Conservation (phyloP, 1,139 yeast species). For the Tardiomyces depauwii region DNA sequence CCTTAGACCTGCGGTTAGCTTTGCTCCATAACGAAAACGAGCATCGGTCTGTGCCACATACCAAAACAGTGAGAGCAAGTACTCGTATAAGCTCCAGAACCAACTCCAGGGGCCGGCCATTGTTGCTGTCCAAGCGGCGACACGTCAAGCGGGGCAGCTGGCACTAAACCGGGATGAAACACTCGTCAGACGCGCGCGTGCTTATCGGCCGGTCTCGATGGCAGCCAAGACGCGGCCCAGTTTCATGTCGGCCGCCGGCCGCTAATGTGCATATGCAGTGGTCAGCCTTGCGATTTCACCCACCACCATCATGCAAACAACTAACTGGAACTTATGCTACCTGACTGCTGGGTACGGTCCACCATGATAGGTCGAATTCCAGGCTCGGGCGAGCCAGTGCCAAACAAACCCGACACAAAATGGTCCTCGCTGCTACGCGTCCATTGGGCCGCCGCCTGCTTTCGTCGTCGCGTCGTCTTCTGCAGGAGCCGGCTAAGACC, state of each 20-base stretch:
- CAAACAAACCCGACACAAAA: neutral
- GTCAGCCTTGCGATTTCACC: too few species aligned
- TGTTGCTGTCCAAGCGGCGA: neutral
- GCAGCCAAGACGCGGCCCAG: too few species aligned
- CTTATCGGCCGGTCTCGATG: too few species aligned
- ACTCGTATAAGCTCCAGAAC: constrained; percentile 8
- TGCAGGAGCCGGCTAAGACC: neutral
- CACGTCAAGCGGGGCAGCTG: too few species aligned
- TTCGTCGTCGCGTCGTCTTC: neutral
- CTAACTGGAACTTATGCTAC: too few species aligned
- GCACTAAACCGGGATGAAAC: too few species aligned
- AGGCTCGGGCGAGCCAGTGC: too few species aligned
- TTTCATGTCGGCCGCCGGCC: too few species aligned
- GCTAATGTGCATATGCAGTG: too few species aligned
- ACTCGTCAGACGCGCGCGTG: too few species aligned
- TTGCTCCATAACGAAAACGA: neutral
- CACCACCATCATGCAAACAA: too few species aligned
- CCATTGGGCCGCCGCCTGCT: constrained; percentile 1
- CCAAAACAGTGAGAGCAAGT: constrained; percentile 10
- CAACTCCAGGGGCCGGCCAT: neutral
- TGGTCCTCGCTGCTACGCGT: neutral
- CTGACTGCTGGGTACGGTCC: too few species aligned
- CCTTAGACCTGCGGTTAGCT: neutral
- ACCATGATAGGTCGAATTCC: neutral
- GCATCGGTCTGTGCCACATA: neutral